A percentile compares a stretch with the other conserved stretches of the same genome.
Conservation (phyloP, 768 basidiomycete genomes). For the Exsudoporus frostii region DNA sequence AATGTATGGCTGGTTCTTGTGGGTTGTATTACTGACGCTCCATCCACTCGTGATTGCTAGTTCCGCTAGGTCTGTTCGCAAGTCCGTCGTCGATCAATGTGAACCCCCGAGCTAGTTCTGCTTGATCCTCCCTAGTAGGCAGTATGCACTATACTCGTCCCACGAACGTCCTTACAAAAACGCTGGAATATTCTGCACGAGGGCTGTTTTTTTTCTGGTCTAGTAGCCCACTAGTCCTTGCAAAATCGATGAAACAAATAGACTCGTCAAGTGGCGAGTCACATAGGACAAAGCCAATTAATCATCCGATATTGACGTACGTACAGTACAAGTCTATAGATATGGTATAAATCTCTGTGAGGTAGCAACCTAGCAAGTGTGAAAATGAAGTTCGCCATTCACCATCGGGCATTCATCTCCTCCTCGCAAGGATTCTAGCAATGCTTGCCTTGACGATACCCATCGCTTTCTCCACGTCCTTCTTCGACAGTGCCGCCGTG, state of each 20-base stretch:
- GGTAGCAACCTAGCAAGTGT: neutral
- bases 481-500: constrained; percentile 74
- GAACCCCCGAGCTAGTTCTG: no score
- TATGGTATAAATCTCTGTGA: constrained; percentile 27
- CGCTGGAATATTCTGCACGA: no score
- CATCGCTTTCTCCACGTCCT: constrained; percentile 90
- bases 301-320: constrained; percentile 9
- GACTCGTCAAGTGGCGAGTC: neutral
- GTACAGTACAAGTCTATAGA: constrained; percentile 27
- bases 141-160: no score
- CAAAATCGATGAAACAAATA: neutral
- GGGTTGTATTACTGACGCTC: neutral
- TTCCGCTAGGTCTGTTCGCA: neutral
- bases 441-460: constrained; percentile 69
- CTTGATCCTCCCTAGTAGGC: no score
- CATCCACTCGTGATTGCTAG: neutral
- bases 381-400: neutral
- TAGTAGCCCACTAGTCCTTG: no score
- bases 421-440: constrained; percentile 67
- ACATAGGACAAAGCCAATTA: neutral
- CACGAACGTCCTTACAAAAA: no score
- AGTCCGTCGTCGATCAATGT: no score
- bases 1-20: neutral
- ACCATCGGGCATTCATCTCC: constrained; percentile 34
- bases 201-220: no score